phyloP scores from a whole-genome alignment of 768 basidiomycete species.

The Phanerodontia chrysosporium region DNA sequence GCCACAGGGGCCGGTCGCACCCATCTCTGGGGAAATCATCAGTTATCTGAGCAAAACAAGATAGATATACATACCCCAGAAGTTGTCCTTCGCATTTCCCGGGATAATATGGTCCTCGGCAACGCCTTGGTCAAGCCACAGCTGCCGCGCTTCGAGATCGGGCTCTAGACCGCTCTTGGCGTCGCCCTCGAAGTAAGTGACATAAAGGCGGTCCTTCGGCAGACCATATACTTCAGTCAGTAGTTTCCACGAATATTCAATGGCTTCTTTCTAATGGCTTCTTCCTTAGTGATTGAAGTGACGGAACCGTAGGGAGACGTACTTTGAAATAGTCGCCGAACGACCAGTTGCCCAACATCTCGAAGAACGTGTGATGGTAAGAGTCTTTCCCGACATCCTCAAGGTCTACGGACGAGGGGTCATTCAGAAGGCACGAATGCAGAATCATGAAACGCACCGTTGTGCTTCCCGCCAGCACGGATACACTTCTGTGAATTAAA shows the following conservation, averaged over 20 bases:
- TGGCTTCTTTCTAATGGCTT: conserved; percentile 79
- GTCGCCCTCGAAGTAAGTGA: conserved; percentile 98
- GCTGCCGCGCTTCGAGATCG: conserved; percentile 82
- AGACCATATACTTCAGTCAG: conserved; percentile 86
- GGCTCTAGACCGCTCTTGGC: conserved; percentile 77
- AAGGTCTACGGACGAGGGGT: conserved; percentile 55
- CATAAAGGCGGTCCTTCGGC: conserved; percentile 87
- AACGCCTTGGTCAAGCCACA: conserved; percentile 88
- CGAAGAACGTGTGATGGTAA: conserved; percentile 97
- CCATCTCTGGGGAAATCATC: conserved; percentile 71
- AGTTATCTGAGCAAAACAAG: conserved; percentile 5
- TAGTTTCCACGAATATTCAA: conserved; percentile 90
- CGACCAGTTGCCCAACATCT: conserved; percentile 99
- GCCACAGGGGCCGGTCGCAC: conserved; percentile 95
- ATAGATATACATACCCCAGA: conserved; percentile 74
- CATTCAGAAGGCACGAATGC: background rate
- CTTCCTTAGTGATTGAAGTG: conserved; percentile 7
- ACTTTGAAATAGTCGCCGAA: conserved; percentile 99
- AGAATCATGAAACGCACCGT: conserved; percentile 49
- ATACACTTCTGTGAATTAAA: conserved; percentile 99
- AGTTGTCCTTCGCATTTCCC: conserved; percentile 95
- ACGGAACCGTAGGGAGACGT: conserved; percentile 7
- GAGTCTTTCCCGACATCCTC: conserved; percentile 99
- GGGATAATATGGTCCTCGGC: conserved; percentile 87
- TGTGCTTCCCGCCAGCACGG: conserved; percentile 97